Evolutionary conservation across 805 yeast species (phyloP).

Genomic region (Kuraishia borneana): DNA sequence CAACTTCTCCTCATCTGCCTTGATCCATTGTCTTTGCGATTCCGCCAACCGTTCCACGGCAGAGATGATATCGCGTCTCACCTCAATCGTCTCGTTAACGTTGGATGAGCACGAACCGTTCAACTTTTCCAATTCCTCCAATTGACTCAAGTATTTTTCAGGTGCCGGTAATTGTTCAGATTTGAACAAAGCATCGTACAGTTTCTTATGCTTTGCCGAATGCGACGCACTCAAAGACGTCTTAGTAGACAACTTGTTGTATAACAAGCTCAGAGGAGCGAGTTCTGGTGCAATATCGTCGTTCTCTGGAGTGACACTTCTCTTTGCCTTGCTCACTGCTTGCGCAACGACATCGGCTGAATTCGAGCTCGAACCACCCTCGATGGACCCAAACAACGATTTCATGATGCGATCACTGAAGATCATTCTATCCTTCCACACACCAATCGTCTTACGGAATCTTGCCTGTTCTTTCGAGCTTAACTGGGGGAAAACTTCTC

Average conservation of each 20-base stretch:
- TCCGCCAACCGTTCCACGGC: conserved; percentile 16
- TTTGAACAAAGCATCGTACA: conserved; percentile 13
- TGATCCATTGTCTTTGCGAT: conserved; percentile 14
- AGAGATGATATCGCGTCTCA: conserved; percentile 12
- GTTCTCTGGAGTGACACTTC: conserved; percentile 1
- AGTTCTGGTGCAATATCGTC: conserved; percentile 13
- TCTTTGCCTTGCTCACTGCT: neutral
- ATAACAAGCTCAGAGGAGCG: conserved; percentile 11
- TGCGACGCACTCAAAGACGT: conserved; percentile 10
- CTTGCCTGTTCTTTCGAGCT: conserved; percentile 24
- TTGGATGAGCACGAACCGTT: conserved; percentile 2
- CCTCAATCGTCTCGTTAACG: conserved; percentile 6
- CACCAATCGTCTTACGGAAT: conserved; percentile 37
- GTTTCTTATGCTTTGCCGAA: conserved; percentile 10
- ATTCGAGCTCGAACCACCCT: neutral
- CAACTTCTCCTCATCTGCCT: conserved; percentile 9
- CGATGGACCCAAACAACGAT: conserved; percentile 5
- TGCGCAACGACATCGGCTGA: neutral
- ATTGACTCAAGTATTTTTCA: conserved; percentile 13
- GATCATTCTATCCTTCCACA: conserved; percentile 46
- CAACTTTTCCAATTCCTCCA: conserved; percentile 7
- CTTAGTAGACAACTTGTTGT: conserved; percentile 11
- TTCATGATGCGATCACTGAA: conserved; percentile 19
- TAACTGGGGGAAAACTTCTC: conserved; percentile 17
- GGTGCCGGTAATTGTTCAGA: conserved; percentile 21